Evolutionary conservation across 2,329 filamentous ascomycete species (phyloP), one percentile per base, ranked within the genome.

Genomic region (Mycosphaerella sp.): DNA sequence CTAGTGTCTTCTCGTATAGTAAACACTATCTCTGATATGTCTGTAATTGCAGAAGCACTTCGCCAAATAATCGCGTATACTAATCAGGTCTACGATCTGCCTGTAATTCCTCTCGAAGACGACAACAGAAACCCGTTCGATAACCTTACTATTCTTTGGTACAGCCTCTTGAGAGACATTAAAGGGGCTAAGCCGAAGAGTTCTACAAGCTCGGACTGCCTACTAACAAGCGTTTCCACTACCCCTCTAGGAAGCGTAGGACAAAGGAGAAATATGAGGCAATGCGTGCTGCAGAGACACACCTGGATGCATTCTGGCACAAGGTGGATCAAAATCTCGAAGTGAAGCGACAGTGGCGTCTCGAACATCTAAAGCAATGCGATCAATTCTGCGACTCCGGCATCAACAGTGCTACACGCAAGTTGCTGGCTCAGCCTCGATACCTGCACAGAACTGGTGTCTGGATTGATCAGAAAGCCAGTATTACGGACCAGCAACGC

Each of bases 51-150:
- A 1, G 64, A 79, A 52, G 75, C 73, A 44, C 28, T 71, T 7
- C 62, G 64, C 4, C 75, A 79, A 51, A 57, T 79, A 2, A 61
- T 74, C 1, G 50, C 71, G 0, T 79, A 72, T 53, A 71, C 75
- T 41, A 72, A 73, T 2, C 62, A 61, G 27, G 64, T 56, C 0
- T 76, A 74, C 41, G 68, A 73, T 4, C 10, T 43, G 8, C 56
- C 59, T 2, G 43, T 65, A 13, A 54, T 56, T 1, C 54, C 69
- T 0, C 51, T 51, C 17, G 27, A 60, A 3, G 56, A 62, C 0
- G 53, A 40, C 0, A 61, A 72, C 18, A 55, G 66, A 35, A 51
- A 32, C 2, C 40, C 48, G 16, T 42, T 41, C n/a, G 18, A 16
- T 10, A n/a, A 35, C 10, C 37, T 17, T 13, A 36, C 17, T 4